Conservation (phyloP, 345 rosid genomes). For the Bruguiera gymnorhiza region DNA sequence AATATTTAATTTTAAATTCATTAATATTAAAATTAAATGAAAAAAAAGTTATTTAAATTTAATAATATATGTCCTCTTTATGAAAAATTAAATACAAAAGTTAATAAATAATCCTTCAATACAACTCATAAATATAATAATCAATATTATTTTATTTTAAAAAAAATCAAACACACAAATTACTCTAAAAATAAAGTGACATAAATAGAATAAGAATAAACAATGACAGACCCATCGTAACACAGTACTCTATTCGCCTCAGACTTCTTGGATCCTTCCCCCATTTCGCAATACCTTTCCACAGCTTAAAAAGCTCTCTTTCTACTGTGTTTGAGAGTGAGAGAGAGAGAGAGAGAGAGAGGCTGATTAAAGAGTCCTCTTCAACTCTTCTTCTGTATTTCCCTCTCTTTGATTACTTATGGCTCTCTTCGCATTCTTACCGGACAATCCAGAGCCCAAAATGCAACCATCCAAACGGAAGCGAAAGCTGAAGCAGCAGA, state of each 20-base stretch:
- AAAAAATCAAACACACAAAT: neutral
- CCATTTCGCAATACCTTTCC: slow-evolving; percentile 12
- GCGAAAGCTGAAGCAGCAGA: slow-evolving; percentile 32
- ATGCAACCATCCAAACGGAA: slow-evolving; percentile 26
- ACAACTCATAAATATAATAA: too few relatives aligned
- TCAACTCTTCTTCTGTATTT: neutral
- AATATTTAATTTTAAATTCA: too few relatives aligned
- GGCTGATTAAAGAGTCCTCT: neutral
- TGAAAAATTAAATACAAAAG: too few relatives aligned
- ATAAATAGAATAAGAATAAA: slow-evolving; percentile 5
- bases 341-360: slow-evolving; percentile 18
- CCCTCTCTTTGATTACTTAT: slow-evolving; percentile 25
- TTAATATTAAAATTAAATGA: too few relatives aligned
- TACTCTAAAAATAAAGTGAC: slow-evolving; percentile 13
- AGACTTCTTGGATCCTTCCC: slow-evolving; percentile 43
- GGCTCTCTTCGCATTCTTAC: slow-evolving; percentile 66
- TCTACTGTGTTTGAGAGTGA: slow-evolving; percentile 5
- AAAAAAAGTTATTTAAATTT: too few relatives aligned
- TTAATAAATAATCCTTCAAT: too few relatives aligned
- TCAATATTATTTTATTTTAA: too few relatives aligned
- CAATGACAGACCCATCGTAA: slow-evolving; percentile 31
- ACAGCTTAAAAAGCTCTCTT: slow-evolving; percentile 5
- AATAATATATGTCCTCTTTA: too few relatives aligned
- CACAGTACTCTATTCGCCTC: slow-evolving; percentile 21
- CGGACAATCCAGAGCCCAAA: slow-evolving; percentile 29